Percentiles rank a stretch among this genome's conserved stretches.
Conservation (phyloP, 192 early-diverging fungal species). For the Coemansia sp. region DNA sequence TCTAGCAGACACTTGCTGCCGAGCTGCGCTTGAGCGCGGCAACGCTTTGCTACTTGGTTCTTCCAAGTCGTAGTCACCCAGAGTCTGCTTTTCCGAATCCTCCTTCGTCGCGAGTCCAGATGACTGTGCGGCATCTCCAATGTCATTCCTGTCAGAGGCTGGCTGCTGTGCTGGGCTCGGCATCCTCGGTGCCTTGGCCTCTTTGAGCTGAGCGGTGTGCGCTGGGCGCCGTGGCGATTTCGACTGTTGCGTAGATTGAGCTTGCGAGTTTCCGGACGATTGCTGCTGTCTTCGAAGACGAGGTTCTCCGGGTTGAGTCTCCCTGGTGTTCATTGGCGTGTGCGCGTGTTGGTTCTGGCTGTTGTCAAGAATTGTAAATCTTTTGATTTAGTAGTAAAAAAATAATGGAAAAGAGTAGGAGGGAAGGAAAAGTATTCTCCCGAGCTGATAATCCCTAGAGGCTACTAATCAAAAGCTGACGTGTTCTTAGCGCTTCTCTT, state of each 20-base stretch:
- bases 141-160: background rate
- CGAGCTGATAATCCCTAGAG: background rate
- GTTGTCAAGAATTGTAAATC: background rate
- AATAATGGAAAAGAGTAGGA: background rate
- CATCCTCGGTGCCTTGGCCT: slow-evolving; percentile 7
- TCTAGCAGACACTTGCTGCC: slow-evolving; percentile 3
- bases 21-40: background rate
- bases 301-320: slow-evolving; percentile 12
- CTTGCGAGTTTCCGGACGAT: slow-evolving; percentile 5
- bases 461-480: too few relatives aligned
- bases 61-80: background rate
- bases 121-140: background rate
- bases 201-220: slow-evolving; percentile 4
- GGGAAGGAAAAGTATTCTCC: background rate
- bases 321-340: slow-evolving; percentile 23
- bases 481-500: background rate
- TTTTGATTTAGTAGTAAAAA: background rate
- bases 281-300: slow-evolving; percentile 28
- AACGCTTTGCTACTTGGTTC: background rate
- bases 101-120: background rate
- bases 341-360: background rate
- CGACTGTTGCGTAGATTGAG: slow-evolving; percentile 12
- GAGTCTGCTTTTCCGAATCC: background rate
- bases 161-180: background rate
- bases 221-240: slow-evolving; percentile 6